A percentile compares a stretch with the other conserved stretches of the same genome.
Conservation (phyloP, 1,139 yeast species). For the Zygosaccharomyces sapae region DNA sequence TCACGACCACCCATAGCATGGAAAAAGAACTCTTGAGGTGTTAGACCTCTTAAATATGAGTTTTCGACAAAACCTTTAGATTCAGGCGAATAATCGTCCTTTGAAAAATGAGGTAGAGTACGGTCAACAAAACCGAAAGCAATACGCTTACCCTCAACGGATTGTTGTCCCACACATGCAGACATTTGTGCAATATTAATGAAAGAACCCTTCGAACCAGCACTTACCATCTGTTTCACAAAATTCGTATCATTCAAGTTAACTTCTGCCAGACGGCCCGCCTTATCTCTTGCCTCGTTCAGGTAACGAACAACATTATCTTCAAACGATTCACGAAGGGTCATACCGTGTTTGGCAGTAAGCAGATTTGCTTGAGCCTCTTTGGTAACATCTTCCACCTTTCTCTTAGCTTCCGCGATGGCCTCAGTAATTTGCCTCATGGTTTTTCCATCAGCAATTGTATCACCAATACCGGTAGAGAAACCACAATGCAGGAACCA, state of each 20-base stretch:
- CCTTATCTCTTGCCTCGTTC: constrained; percentile 98
- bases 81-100: constrained; percentile 97
- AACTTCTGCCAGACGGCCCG: constrained; percentile 98
- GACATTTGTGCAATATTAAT: constrained; percentile 99
- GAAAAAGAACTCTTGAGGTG: constrained; percentile 98
- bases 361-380: constrained; percentile 87
- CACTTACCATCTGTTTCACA: constrained; percentile 98
- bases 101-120: constrained; percentile 94
- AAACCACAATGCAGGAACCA: constrained; percentile 97
- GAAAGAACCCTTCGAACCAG: constrained; percentile 99
- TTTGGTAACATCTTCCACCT: constrained; percentile 86
- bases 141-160: constrained; percentile 99
- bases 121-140: constrained; percentile 96
- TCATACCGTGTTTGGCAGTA: constrained; percentile 99
- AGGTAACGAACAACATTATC: constrained; percentile 92
- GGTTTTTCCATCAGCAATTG: constrained; percentile 95
- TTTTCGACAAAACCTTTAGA: constrained; percentile 97
- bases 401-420: constrained; percentile 84
- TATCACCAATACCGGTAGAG: constrained; percentile 99
- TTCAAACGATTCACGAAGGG: constrained; percentile 95
- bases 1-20: constrained; percentile 99
- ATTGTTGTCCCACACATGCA: constrained; percentile 99
- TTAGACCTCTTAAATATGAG: constrained; percentile 92
- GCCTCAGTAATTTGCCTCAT: constrained; percentile 92
- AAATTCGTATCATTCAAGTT: constrained; percentile 90